These are phyloP conservation scores for Breynia disticha DNA, from an alignment of 441 rosid genomes.

Conservation along the genomic window DNA sequence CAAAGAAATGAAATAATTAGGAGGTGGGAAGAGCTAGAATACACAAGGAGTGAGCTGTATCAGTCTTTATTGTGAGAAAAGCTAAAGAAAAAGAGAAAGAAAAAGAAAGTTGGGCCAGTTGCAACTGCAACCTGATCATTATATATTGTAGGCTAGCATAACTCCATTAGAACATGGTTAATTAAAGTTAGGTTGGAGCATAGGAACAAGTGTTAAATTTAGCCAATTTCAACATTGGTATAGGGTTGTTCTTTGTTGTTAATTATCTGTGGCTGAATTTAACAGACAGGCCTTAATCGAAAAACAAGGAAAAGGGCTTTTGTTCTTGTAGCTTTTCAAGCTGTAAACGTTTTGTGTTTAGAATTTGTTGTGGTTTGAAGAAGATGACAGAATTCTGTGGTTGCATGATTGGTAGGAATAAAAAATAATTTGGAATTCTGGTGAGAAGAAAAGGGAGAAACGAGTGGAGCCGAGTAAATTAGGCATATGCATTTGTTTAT, in stretches of 20 bases:
- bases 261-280: constrained; percentile 54
- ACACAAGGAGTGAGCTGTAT: constrained; percentile 30
- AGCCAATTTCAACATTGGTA: constrained; percentile 22
- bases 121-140: constrained; percentile 37
- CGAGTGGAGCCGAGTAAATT: too few species aligned
- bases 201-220: constrained; percentile 90
- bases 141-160: constrained; percentile 25
- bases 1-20: constrained; percentile 19
- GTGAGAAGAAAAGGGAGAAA: too few species aligned
- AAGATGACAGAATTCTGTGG: too few species aligned
- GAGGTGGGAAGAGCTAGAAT: constrained; percentile 12
- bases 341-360: background rate
- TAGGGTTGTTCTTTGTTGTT: constrained; percentile 7
- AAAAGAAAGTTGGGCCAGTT: constrained; percentile 46
- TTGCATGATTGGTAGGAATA: background rate
- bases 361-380: background rate
- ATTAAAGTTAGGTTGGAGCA: too few species aligned
- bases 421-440: constrained; percentile 8
- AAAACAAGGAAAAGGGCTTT: constrained; percentile 22
- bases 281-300: constrained; percentile 27
- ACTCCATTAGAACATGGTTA: too few species aligned
- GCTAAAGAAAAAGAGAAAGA: too few species aligned
- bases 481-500: too few species aligned
- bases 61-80: constrained; percentile 23
- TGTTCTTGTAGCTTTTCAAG: constrained; percentile 55